These are phyloP conservation scores for Aspergillus niger DNA, from an alignment of 2,329 filamentous ascomycete species.

Conservation along the genomic window DNA sequence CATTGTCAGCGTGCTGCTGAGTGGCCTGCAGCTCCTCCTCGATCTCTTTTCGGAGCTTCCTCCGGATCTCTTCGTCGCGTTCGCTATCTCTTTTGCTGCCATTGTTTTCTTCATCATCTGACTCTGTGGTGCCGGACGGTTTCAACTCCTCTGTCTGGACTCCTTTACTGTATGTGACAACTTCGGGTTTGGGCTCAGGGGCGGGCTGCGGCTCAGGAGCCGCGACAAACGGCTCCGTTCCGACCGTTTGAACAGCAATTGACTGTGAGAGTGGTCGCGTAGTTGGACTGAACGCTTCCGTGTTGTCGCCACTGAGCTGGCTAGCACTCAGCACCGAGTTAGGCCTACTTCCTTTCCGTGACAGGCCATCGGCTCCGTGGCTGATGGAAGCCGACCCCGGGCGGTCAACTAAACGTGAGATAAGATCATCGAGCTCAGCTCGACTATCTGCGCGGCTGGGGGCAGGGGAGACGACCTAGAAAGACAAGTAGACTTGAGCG, in stretches of 20 bases:
- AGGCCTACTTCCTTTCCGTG: constrained; percentile 67
- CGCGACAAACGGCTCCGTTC: constrained; percentile 71
- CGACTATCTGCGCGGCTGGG: constrained; percentile 66
- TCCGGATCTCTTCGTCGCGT: constrained; percentile 83
- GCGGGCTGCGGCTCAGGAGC: constrained; percentile 72
- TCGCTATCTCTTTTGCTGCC: constrained; percentile 77
- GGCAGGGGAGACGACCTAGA: constrained; percentile 67
- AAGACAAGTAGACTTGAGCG: constrained; percentile 14
- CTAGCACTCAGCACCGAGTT: constrained; percentile 83
- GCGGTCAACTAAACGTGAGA: constrained; percentile 80
- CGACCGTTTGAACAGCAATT: constrained; percentile 68
- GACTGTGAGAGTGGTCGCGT: constrained; percentile 46
- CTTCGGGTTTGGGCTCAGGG: constrained; percentile 60
- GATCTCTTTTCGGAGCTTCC: constrained; percentile 82
- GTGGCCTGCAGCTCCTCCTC: constrained; percentile 85
- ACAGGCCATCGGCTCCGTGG: constrained; percentile 49
- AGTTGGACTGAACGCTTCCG: constrained; percentile 41
- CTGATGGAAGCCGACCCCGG: constrained; percentile 67
- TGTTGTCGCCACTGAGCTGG: constrained; percentile 73
- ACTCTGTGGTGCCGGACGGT: constrained; percentile 58
- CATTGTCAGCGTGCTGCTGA: constrained; percentile 48
- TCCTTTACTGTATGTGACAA: constrained; percentile 95
- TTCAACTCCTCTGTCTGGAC: constrained; percentile 84
- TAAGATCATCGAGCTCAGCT: constrained; percentile 79
- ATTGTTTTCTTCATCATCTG: constrained; percentile 71